A percentile compares a stretch with the other conserved stretches of the same genome.
These are phyloP conservation scores for Iris pallida DNA, from an alignment of 116 monocot species.

Conservation along the genomic window DNA sequence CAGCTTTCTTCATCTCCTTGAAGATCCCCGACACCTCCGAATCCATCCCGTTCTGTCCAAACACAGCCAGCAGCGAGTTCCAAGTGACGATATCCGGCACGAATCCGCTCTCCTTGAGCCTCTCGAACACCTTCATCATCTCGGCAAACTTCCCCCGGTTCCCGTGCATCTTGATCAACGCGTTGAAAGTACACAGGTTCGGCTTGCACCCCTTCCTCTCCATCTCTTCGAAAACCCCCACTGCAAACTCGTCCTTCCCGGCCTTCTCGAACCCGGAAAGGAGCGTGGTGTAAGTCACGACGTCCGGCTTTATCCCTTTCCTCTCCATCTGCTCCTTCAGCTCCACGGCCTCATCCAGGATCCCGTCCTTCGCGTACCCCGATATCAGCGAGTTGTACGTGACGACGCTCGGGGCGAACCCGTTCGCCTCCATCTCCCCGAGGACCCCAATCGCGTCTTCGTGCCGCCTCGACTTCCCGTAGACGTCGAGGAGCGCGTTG, in stretches of 20 bases:
- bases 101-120: slow-evolving; percentile 51
- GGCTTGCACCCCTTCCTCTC: slow-evolving; percentile 50
- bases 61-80: slow-evolving; percentile 82
- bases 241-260: slow-evolving; percentile 66
- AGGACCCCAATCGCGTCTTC: slow-evolving; percentile 60
- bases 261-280: slow-evolving; percentile 87
- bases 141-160: slow-evolving; percentile 66
- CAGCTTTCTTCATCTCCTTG: slow-evolving; percentile 96
- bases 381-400: slow-evolving; percentile 90
- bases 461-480: slow-evolving; percentile 74
- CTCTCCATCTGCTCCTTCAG: slow-evolving; percentile 76
- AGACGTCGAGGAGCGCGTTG: slow-evolving; percentile 81
- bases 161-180: slow-evolving; percentile 91
- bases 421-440: slow-evolving; percentile 62
- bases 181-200: slow-evolving; percentile 89
- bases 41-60: slow-evolving; percentile 87
- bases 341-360: slow-evolving; percentile 68
- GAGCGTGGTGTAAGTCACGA: slow-evolving; percentile 81
- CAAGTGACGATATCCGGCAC: slow-evolving; percentile 81
- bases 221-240: slow-evolving; percentile 70
- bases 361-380: slow-evolving; percentile 71
- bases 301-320: slow-evolving; percentile 78
- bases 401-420: slow-evolving; percentile 52
- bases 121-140: slow-evolving; percentile 78
- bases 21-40: slow-evolving; percentile 76